Percentiles rank a stretch among this genome's conserved stretches.
Evolutionary conservation across 805 yeast species (phyloP).

Genomic region (Teunomyces barrocoloradensis): DNA sequence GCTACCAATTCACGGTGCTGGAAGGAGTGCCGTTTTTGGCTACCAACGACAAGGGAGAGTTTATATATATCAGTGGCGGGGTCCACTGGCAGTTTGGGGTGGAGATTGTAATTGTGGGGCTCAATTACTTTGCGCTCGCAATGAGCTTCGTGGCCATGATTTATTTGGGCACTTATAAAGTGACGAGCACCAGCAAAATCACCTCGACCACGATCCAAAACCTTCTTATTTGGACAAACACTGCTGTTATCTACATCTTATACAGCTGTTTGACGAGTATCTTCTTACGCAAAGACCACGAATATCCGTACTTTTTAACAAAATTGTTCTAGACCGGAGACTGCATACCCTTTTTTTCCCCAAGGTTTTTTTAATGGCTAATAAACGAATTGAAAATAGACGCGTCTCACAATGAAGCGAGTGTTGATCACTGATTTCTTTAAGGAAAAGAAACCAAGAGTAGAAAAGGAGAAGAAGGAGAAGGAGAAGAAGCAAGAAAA

Average conservation of each 20-base stretch:
- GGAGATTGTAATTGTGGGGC: slow-evolving; percentile 56
- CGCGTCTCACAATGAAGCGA: neutral
- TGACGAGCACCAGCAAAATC: slow-evolving; percentile 17
- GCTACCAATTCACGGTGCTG: slow-evolving; percentile 62
- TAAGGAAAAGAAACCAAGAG: slow-evolving; percentile 4
- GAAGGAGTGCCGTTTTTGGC: slow-evolving; percentile 64
- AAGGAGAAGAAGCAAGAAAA: neutral
- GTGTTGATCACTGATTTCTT: slow-evolving; percentile 20
- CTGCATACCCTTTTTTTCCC: neutral
- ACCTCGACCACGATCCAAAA: slow-evolving; percentile 15
- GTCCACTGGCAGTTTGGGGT: slow-evolving; percentile 66
- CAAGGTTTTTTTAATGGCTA: too few relatives aligned
- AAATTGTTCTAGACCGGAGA: slow-evolving; percentile 23
- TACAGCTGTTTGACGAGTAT: slow-evolving; percentile 45
- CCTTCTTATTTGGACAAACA: slow-evolving; percentile 17
- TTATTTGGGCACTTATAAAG: slow-evolving; percentile 30
- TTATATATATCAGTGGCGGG: slow-evolving; percentile 64
- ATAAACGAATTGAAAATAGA: neutral
- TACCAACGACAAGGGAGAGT: slow-evolving; percentile 45
- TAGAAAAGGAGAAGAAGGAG: neutral
- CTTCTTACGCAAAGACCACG: slow-evolving; percentile 45
- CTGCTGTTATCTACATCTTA: slow-evolving; percentile 31
- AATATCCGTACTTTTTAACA: slow-evolving; percentile 44
- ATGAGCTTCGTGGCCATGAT: slow-evolving; percentile 40
- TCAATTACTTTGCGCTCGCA: slow-evolving; percentile 49